Evolutionary conservation across 805 yeast genomes (phyloP).

Genomic region (Kluyveromyces dobzhanskii): DNA sequence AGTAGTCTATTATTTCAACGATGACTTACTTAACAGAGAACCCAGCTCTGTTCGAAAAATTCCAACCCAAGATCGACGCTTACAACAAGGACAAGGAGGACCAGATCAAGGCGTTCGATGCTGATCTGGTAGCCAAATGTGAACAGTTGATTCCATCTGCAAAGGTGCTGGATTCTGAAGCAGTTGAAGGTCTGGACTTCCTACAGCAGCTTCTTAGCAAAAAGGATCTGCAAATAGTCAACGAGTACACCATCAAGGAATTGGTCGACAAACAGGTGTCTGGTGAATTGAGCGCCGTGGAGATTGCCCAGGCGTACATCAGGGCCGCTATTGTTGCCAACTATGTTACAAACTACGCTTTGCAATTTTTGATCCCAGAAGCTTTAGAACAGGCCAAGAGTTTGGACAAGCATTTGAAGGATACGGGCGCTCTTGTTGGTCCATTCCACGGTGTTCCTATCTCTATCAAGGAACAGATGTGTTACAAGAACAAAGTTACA

Average conservation of each 20-base stretch:
- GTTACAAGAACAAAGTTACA: constrained; percentile 44
- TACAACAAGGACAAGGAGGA: constrained; percentile 17
- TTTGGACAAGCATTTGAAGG: constrained; percentile 43
- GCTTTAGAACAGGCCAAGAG: constrained; percentile 50
- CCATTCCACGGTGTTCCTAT: constrained; percentile 66
- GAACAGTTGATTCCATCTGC: constrained; percentile 13
- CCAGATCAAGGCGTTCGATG: constrained; percentile 16
- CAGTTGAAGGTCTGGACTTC: constrained; percentile 16
- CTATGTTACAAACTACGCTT: constrained; percentile 49
- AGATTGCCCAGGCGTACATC: constrained; percentile 53
- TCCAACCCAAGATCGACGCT: constrained; percentile 14
- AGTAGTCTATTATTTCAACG: background rate
- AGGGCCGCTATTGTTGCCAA: constrained; percentile 60
- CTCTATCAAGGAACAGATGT: constrained; percentile 59
- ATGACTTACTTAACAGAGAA: constrained; percentile 4
- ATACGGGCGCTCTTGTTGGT: constrained; percentile 48
- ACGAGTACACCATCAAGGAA: constrained; percentile 34
- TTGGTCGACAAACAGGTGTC: constrained; percentile 37
- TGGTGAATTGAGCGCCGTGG: constrained; percentile 41
- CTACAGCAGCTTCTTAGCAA: constrained; percentile 16
- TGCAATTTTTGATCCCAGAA: constrained; percentile 56
- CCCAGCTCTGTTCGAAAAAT: constrained; percentile 9
- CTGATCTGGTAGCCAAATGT: constrained; percentile 15
- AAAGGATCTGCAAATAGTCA: constrained; percentile 35
- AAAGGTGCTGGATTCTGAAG: constrained; percentile 15